Base-by-base conservation (phyloP, 176 grass and related monocot species). In the Carex scoparia region DNA sequence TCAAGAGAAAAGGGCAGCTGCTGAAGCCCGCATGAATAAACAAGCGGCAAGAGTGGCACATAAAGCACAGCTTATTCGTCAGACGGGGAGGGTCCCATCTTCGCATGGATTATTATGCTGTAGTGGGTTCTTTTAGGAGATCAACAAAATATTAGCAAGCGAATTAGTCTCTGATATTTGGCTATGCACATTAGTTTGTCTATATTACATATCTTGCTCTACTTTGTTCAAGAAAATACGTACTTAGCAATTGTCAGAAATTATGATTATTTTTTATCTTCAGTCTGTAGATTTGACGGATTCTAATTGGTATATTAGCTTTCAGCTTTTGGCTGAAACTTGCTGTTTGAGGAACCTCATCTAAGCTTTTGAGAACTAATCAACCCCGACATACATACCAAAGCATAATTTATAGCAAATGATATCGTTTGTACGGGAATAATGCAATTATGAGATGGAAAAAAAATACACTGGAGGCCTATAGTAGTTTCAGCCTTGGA, bases 51-150 rank as follows among this genome's bases (percentile, higher is more conserved):
- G 82, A 84, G 85, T 84, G 4, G 87, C 89, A 85, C 91, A 91
- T 4, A 95, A 88, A 60, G 93, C 90, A 1, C 68, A 94, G 51
- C 82, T 82, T 51, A 98, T 98, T 18, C 85, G 96, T 9, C 85
- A 79, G 79, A 98, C 96, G 3, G 93, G 96, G n/a, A 85, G 88
- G 69, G 18, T 98, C 49, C 90, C 93, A 70, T 73, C 93, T 28
- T 87, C 85, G 12, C 77, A 19, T 84, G 86, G 81, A 53, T 48
- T 87, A 84, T 72, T 98, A 32, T 92, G 93, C 84, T 91, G 91
- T 28, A 84, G 85, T 86, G 84, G 91, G 7, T 88, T 89, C 79
- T 89, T 94, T 87, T 94, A 87, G 69, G 81, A 86, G 70, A 48
- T 48, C 10, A 66, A 67, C 49, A 51, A 8, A 18, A 31, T 83